phyloP scores from a whole-genome alignment of 768 basidiomycete species.

The Naganishia onofrii region DNA sequence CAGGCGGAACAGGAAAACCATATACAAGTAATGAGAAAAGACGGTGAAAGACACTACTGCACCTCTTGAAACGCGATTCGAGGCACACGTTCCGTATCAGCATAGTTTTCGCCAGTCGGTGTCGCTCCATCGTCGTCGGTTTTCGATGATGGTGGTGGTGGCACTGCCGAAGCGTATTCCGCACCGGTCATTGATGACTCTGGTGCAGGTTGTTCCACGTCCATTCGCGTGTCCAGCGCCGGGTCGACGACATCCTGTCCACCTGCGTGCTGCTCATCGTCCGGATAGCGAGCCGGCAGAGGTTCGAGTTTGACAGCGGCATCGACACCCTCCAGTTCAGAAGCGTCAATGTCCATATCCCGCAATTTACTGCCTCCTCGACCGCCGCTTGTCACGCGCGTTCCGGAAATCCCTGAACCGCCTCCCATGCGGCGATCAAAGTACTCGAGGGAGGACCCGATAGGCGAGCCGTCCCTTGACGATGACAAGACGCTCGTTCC shows the following conservation, averaged over 20 bases:
- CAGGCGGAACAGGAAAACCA: neutral
- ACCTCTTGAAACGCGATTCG: constrained; percentile 13
- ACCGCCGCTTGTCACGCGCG: neutral
- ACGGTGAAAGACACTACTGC: neutral
- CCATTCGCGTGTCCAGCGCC: neutral
- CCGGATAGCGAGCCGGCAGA: neutral
- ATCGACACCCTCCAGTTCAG: neutral
- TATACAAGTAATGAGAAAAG: constrained; percentile 10
- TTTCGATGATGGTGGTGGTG: neutral
- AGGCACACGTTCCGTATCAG: neutral
- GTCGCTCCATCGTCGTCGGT: neutral
- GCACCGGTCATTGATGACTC: neutral
- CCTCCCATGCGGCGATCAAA: constrained; percentile 22
- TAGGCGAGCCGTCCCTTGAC: constrained; percentile 9
- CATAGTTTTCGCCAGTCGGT: neutral
- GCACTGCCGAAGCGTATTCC: neutral
- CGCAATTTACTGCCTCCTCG: constrained; percentile 19
- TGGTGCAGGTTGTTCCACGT: neutral
- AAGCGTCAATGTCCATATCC: constrained; percentile 19
- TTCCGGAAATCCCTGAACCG: neutral
- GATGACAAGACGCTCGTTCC: constrained; percentile 10
- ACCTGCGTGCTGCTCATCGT: neutral
- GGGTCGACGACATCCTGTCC: constrained; percentile 2
- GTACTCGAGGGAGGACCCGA: constrained; percentile 12
- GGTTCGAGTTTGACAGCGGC: neutral